Base-by-base conservation (phyloP, 192 early-diverging fungal species). In the Backusella tarrabulga region DNA sequence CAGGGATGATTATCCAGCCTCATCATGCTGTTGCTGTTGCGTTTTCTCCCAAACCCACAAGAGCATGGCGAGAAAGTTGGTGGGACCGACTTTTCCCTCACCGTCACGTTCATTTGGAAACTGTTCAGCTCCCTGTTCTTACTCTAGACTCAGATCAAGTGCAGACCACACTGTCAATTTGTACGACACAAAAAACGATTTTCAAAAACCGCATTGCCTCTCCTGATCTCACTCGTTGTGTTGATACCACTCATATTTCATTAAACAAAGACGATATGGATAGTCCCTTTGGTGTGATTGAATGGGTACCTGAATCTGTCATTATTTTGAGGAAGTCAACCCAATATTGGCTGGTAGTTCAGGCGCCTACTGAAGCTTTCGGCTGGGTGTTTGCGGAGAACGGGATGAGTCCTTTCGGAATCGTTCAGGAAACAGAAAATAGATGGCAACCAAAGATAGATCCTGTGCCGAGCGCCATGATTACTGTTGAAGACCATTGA, bases 31-130 rank as follows among this genome's bases (percentile, higher is more conserved):
- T 67, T 34, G 75, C 42, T 17, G 21, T 67, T 17, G 75, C 75
- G 1, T 76, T 76, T 23, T 76, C 75, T 34, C 75, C 75, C 3
- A 67, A 76, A n/a, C 42, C 67, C 5, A 36, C 23, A 41, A 14
- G 0, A 34, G 44, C 14, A 15, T 1, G 5, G 8, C 41, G 32
- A 19, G 74, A 76, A 67, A 68, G 66, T n/a, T 76, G 75, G 75
- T 76, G 75, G 75, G 75, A 76, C 34, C 66, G 75, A 17, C 21
- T 68, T 9, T 68, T 76, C 14, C 74, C 44, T 60, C 19, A 35
- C 26, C 40, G 67, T n/a, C 75, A 76, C 34, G 75, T 76, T 19
- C 75, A 76, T 34, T 29, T 76, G 23, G 32, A 36, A 6, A 34
- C 14, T 35, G 67, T 76, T 44, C 75, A 68, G 36, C n/a, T 76